Conservation (phyloP, 805 yeast genomes). For the Pichia scutulata region DNA sequence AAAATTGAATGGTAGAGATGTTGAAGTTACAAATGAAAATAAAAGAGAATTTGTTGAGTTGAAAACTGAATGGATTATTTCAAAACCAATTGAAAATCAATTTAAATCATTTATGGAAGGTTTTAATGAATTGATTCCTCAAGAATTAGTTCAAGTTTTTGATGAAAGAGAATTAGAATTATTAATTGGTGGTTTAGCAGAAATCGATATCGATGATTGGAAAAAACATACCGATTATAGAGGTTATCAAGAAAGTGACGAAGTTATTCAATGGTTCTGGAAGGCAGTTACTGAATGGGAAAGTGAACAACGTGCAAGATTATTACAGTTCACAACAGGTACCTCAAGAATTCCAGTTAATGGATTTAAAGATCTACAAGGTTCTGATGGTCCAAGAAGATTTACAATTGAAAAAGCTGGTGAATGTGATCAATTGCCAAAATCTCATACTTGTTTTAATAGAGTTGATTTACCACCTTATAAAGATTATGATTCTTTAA, state of each 20-base stretch:
- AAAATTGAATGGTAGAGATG: constrained; percentile 79
- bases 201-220: constrained; percentile 98
- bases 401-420: constrained; percentile 99
- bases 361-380: constrained; percentile 97
- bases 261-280: constrained; percentile 99
- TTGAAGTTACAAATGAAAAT: constrained; percentile 90
- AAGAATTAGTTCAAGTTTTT: constrained; percentile 90
- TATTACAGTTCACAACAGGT: constrained; percentile 96
- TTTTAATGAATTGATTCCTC: constrained; percentile 94
- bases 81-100: constrained; percentile 89
- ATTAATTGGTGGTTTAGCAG: constrained; percentile 96
- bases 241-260: constrained; percentile 94
- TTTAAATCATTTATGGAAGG: constrained; percentile 96
- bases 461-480: constrained; percentile 98
- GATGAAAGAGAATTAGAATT: constrained; percentile 97
- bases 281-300: constrained; percentile 90
- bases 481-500: constrained; percentile 71
- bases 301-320: constrained; percentile 90
- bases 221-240: constrained; percentile 97
- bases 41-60: constrained; percentile 93
- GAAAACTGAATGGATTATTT: constrained; percentile 93
- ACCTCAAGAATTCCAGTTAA: constrained; percentile 98
- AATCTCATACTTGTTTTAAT: constrained; percentile 97
- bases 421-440: constrained; percentile 85
- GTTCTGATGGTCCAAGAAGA: constrained; percentile 98